Conservation (phyloP, 257 asterid species). For the Plantago elongata region DNA sequence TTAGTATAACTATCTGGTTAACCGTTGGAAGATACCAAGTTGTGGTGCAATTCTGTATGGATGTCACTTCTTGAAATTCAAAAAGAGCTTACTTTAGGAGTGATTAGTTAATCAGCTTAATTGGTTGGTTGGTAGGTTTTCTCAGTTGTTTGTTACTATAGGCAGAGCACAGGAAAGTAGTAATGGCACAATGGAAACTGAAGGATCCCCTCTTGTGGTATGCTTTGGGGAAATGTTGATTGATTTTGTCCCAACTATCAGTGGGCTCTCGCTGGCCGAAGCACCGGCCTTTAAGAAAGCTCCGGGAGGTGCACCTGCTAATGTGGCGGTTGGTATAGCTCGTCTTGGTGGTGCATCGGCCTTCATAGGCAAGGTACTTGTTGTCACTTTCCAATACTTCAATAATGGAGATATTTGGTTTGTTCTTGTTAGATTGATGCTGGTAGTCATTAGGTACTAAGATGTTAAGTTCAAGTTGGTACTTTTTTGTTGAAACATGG, state of each 20-base stretch:
- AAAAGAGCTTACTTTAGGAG: constrained; percentile 1
- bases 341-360: constrained; percentile 97
- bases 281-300: constrained; percentile 97
- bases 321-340: constrained; percentile 97
- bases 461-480: not conserved
- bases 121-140: not conserved
- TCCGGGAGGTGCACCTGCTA: constrained; percentile 99
- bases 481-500: not conserved
- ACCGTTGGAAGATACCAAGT: not conserved
- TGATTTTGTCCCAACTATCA: constrained; percentile 88
- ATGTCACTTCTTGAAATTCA: constrained; percentile 6
- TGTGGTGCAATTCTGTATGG: constrained; percentile 6
- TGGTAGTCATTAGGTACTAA: not conserved
- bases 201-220: constrained; percentile 70
- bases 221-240: constrained; percentile 99
- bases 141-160: constrained; percentile 20
- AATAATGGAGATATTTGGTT: not conserved
- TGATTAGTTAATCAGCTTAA: constrained; percentile 6
- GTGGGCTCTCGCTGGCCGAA: constrained; percentile 86
- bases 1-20: not conserved
- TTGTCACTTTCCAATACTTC: not conserved
- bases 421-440: constrained; percentile 6
- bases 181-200: constrained; percentile 41
- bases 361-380: constrained; percentile 84
- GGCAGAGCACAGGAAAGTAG: constrained; percentile 56